These are phyloP conservation scores for Tricholoma flavovirens DNA, from an alignment of 768 basidiomycete species.

Conservation along the genomic window DNA sequence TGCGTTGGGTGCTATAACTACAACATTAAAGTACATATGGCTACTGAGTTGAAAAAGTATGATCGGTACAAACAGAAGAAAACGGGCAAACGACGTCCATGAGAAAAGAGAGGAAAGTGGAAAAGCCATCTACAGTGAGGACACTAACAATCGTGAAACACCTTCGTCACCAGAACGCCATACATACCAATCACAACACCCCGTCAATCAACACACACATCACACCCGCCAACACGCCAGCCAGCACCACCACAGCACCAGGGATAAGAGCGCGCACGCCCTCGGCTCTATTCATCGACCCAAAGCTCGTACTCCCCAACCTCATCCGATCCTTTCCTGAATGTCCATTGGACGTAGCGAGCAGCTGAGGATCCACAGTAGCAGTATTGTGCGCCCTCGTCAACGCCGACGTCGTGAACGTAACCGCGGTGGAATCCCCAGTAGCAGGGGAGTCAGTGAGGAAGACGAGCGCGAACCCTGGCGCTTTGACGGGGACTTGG, in stretches of 20 bases:
- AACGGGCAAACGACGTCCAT: neutral
- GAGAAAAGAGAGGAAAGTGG: neutral
- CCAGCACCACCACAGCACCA: neutral
- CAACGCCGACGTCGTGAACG: slow-evolving; percentile 55
- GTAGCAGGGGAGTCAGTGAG: slow-evolving; percentile 38
- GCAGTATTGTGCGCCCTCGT: slow-evolving; percentile 52
- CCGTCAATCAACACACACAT: neutral
- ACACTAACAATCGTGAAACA: neutral
- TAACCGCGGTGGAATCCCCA: slow-evolving; percentile 12
- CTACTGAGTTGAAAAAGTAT: neutral
- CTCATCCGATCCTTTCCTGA: slow-evolving; percentile 21
- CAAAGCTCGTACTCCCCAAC: slow-evolving; percentile 29
- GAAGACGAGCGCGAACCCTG: slow-evolving; percentile 74
- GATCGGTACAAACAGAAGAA: neutral
- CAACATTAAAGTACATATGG: neutral
- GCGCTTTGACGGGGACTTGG: slow-evolving; percentile 58
- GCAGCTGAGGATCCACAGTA: slow-evolving; percentile 45
- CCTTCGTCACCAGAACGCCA: neutral
- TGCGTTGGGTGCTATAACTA: neutral
- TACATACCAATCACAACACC: neutral
- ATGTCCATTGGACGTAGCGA: slow-evolving; percentile 51
- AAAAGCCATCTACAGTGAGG: neutral
- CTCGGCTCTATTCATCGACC: slow-evolving; percentile 17
- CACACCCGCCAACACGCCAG: neutral
- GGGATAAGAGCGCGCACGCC: neutral